These are phyloP conservation scores for Marasmius sp. DNA, from an alignment of 1,284 basidiomycete species.

Conservation along the genomic window DNA sequence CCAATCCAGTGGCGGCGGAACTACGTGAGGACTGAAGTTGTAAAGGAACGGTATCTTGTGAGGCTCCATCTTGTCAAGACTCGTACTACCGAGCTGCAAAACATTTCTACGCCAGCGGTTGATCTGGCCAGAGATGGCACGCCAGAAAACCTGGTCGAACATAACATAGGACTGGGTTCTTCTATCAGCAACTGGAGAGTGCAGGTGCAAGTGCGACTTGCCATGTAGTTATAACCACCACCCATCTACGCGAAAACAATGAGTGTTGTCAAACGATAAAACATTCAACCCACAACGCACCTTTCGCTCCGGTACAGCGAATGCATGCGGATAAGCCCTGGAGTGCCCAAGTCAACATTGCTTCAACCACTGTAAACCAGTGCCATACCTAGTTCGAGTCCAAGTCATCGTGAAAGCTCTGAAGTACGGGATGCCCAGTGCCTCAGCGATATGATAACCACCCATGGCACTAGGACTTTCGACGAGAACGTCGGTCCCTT, in stretches of 20 bases:
- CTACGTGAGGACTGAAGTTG: slow-evolving; percentile 90
- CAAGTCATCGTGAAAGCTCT: slow-evolving; percentile 89
- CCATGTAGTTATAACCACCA: slow-evolving; percentile 97
- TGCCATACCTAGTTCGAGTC: slow-evolving; percentile 65
- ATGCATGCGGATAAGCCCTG: slow-evolving; percentile 95
- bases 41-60: slow-evolving; percentile 98
- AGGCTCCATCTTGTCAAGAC: slow-evolving; percentile 89
- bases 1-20: slow-evolving; percentile 94
- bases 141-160: slow-evolving; percentile 99
- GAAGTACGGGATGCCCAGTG: slow-evolving; percentile 90
- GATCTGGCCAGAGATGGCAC: slow-evolving; percentile 89
- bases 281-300: slow-evolving; percentile 29
- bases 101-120: slow-evolving; percentile 89
- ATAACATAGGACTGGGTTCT: slow-evolving; percentile 74
- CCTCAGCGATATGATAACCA: slow-evolving; percentile 98
- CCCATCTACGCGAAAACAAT: slow-evolving; percentile 66
- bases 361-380: slow-evolving; percentile 7
- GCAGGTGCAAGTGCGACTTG: slow-evolving; percentile 29
- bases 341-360: slow-evolving; percentile 12
- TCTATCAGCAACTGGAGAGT: slow-evolving; percentile 3
- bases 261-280: slow-evolving; percentile 5
- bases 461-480: slow-evolving; percentile 98
- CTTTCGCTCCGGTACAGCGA: slow-evolving; percentile 92
- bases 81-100: slow-evolving; percentile 80
- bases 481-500: slow-evolving; percentile 89